Base-by-base conservation (phyloP, 2,329 filamentous ascomycete genomes). In the Emergomyces orientalis region DNA sequence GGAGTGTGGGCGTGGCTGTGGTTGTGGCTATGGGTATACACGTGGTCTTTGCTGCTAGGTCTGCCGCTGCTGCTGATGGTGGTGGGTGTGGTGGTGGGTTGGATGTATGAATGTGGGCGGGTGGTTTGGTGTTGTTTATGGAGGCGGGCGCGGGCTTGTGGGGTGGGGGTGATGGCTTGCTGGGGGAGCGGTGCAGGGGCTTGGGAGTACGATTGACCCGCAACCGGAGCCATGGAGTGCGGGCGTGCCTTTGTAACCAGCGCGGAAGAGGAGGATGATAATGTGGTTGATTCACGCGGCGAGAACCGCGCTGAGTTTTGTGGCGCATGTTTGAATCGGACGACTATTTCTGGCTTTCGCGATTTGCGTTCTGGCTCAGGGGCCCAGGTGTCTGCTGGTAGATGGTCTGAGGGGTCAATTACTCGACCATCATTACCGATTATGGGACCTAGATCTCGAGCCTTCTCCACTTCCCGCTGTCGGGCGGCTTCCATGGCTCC, bases 321-420 rank as follows among this genome's bases (percentile, higher is more conserved):
- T 5, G 75, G 70, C 3, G 72, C 70, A 61, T 78, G 73, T 34
- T 77, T 78, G 66, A 80, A 80, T 13, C 77, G 76, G 56, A 81
- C 74, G 19, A 80, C 77, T 32, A 80, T 76, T 56, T 80, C 78
- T 27, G 79, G 75, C 72, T 82, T 75, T 59, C 74, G 75, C 57
- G 71, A 75, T 67, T 86, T 87, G 47, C 80, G 79, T 66, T 86
- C 84, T 1, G 85, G 85, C 68, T 88, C 85, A 0, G 85, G 85
- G 0, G 85, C 85, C 85, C 85, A 88, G 1, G 83, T 84, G 65
- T 86, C 82, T 2, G 85, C 78, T 0, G 85, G 85, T 1, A 88
- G 77, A 69, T 87, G 84, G 70, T 88, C 85, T 0, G 84, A 86
- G 4, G 85, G 85, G 71, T 88, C 85, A 67, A 88, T 86, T 62